Conservation (phyloP, 495 filamentous ascomycete species). For the Tuber aestivum region DNA sequence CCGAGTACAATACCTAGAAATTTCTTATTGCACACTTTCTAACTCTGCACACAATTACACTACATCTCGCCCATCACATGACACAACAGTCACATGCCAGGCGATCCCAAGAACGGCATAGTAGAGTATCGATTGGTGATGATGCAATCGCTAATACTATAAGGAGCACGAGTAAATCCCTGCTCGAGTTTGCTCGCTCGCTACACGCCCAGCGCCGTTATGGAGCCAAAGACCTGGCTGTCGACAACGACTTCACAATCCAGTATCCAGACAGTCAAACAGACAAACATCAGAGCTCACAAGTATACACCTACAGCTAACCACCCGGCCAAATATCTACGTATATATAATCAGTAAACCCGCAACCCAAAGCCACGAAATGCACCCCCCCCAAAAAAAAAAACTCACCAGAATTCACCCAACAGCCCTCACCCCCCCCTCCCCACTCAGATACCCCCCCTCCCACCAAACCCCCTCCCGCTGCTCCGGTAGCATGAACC, state of each 20-base stretch:
- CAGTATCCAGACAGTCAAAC: background rate
- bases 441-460: background rate
- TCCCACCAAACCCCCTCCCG: background rate
- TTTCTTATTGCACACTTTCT: too few relatives aligned
- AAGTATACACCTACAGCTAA: background rate
- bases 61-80: too few relatives aligned
- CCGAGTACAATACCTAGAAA: too few relatives aligned
- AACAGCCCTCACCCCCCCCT: background rate
- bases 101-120: background rate
- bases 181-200: too few relatives aligned
- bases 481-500: background rate
- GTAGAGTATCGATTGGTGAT: background rate
- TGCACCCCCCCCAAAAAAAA: background rate
- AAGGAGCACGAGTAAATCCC: too few relatives aligned
- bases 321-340: background rate
- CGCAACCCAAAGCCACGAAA: background rate
- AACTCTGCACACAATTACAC: too few relatives aligned
- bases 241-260: background rate
- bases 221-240: too few relatives aligned
- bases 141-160: background rate
- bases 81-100: background rate
- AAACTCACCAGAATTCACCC: background rate
- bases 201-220: too few relatives aligned
- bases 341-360: background rate
- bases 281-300: background rate